Percentiles rank a stretch among this genome's conserved stretches.
These are phyloP conservation scores for Suillus discolor DNA, from an alignment of 768 basidiomycete genomes.

Conservation along the genomic window DNA sequence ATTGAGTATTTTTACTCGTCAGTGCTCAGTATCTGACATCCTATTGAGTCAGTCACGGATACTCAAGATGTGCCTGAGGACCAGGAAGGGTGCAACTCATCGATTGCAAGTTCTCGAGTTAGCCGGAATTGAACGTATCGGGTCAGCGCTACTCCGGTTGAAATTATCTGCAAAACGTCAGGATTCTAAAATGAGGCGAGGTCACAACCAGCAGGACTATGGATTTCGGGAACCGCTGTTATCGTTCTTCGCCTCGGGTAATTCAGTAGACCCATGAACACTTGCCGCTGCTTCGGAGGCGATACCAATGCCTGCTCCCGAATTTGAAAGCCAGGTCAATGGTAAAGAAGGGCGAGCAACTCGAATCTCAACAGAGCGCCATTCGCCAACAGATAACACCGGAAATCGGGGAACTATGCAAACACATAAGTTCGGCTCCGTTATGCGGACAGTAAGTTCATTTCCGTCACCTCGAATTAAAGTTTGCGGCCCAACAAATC, in stretches of 20 bases:
- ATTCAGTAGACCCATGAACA: constrained; percentile 32
- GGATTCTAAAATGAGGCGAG: neutral
- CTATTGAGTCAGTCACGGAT: neutral
- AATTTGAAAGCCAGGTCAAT: constrained; percentile 65
- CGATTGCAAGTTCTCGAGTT: neutral
- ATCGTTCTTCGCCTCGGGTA: neutral
- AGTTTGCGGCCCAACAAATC: constrained; percentile 41
- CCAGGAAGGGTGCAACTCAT: neutral
- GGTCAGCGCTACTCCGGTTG: neutral
- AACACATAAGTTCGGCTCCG: constrained; percentile 65
- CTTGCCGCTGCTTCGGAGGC: constrained; percentile 33
- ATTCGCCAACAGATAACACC: constrained; percentile 80
- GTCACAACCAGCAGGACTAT: neutral
- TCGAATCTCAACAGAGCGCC: constrained; percentile 64
- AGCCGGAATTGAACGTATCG: neutral
- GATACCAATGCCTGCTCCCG: constrained; percentile 38
- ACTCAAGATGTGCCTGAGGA: neutral
- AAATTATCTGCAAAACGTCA: neutral
- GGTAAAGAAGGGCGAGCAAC: constrained; percentile 60
- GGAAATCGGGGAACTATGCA: constrained; percentile 74
- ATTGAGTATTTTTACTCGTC: neutral
- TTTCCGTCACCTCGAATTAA: constrained; percentile 18
- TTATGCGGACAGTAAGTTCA: constrained; percentile 60
- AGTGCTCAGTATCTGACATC: neutral
- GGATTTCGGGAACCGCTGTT: neutral